Percentiles rank a stretch among this genome's conserved stretches.
Conservation (phyloP, 805 yeast species). For the Scheffersomyces amazonensis region DNA sequence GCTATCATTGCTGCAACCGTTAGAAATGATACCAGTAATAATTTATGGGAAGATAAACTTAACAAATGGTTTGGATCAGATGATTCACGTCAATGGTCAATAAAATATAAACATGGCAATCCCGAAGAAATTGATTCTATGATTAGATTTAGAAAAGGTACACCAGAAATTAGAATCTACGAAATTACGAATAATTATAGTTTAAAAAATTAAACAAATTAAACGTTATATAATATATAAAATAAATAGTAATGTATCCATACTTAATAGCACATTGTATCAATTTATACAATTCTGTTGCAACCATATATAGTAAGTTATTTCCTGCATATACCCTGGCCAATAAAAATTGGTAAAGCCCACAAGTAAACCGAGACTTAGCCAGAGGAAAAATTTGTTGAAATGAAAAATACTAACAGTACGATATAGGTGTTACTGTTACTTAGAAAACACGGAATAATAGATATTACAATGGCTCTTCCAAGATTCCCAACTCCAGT, state of each 20-base stretch:
- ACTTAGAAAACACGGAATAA: no score
- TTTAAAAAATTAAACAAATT: no score
- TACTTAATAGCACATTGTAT: no score
- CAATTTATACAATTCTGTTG: no score
- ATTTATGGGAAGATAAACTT: conserved; percentile 29
- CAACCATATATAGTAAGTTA: background rate
- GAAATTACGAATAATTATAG: no score
- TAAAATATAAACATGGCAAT: conserved; percentile 7
- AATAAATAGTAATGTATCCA: no score
- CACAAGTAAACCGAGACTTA: background rate
- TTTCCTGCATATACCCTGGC: conserved; percentile 7
- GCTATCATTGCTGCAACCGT: conserved; percentile 71
- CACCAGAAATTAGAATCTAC: conserved; percentile 25
- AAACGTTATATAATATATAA: no score
- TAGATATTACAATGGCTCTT: conserved; percentile 4
- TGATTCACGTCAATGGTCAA: conserved; percentile 13
- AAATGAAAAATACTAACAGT: no score
- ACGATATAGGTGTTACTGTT: no score
- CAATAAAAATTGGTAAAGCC: conserved; percentile 5
- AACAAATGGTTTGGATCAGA: conserved; percentile 11
- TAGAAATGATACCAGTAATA: conserved; percentile 47
- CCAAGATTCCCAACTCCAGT: conserved; percentile 50
- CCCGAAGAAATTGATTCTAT: conserved; percentile 10
- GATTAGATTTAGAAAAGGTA: conserved; percentile 21
- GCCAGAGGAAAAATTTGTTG: background rate